Percentiles rank a stretch among this genome's conserved stretches.
phyloP scores from a whole-genome alignment of 345 rosid genomes.

The Gossypium mustelinum region DNA sequence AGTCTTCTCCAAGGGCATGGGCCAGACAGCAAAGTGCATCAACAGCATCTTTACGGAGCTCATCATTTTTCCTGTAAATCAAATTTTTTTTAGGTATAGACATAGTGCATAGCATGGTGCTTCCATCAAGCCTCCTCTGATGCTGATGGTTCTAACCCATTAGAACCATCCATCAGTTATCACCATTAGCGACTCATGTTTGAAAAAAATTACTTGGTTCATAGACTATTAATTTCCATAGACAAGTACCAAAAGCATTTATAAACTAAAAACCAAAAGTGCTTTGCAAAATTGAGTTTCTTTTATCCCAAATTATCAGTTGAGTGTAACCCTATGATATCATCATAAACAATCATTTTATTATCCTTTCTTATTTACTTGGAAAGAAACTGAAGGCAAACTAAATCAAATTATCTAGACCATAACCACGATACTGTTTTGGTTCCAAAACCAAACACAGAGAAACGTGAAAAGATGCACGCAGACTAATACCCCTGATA shows the following conservation, averaged over 20 bases:
- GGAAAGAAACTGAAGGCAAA: background rate
- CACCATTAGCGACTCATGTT: background rate
- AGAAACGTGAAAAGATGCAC: background rate
- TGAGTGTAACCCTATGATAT: background rate
- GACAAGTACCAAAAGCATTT: background rate
- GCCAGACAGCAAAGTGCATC: conserved; percentile 98
- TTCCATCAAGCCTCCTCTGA: conserved; percentile 8
- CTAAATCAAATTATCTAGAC: background rate
- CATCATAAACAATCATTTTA: background rate
- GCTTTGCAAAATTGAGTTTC: background rate
- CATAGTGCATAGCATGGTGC: background rate
- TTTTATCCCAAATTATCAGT: background rate
- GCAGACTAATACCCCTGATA: background rate
- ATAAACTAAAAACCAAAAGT: background rate
- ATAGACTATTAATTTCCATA: background rate
- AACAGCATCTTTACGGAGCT: conserved; percentile 90
- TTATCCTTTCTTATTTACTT: background rate
- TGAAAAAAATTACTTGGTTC: background rate
- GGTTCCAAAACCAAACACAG: background rate
- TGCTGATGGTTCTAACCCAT: background rate
- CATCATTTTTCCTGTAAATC: conserved; percentile 70
- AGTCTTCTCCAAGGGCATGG: conserved; percentile 97
- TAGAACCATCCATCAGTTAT: background rate
- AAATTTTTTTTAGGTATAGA: background rate
- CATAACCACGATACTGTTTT: background rate